Base-by-base conservation (phyloP, 2,329 filamentous ascomycete genomes). In the Penicillium sp. region DNA sequence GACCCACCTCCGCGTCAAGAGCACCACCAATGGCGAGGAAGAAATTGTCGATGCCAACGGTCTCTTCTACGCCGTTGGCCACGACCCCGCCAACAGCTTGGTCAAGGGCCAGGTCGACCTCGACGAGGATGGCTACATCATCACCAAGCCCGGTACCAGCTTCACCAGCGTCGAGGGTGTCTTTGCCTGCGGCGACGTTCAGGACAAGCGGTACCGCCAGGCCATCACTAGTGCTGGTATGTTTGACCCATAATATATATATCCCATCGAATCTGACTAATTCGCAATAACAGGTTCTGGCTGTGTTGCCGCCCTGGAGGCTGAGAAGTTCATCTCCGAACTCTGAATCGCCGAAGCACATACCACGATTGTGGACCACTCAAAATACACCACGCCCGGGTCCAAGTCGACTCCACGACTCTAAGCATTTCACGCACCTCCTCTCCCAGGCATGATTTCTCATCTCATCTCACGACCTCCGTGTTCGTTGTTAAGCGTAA, bases 121-220 rank as follows among this genome's bases (percentile, higher is more conserved):
- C 59, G 94, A 98, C 61, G 78, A 80, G 49, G 91, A 98, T 50
- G 89, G 88, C 15, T 98, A 98, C 70, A 81, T 98, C 44, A 67
- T 89, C 56, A 98, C 93, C 41, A 80, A 85, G 68, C 86, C 93
- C 3, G 94, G 93, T 41, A 91, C 88, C 31, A 88, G 88, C 43
- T 77, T 85, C 61, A 98, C 93, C 33, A 95, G 81, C 68, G 70
- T 96, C 4, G 81, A 88, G 63, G 93, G 93, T 65, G 88, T 98
- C 14, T 98, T 96, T 63, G 93, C 93, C 25, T 93, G 91, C 7
- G 93, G 93, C 50, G 93, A 98, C 64, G 94, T 98, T 7, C 93
- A 98, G 75, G 94, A 98, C 67, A 98, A 97, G 83, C 82, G 84
- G 63, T 98, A 98, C 69, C 81, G 93, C 65, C 93, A 98, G 74